These are phyloP conservation scores for Ceriops zippeliana DNA, from an alignment of 345 rosid species.

Conservation along the genomic window DNA sequence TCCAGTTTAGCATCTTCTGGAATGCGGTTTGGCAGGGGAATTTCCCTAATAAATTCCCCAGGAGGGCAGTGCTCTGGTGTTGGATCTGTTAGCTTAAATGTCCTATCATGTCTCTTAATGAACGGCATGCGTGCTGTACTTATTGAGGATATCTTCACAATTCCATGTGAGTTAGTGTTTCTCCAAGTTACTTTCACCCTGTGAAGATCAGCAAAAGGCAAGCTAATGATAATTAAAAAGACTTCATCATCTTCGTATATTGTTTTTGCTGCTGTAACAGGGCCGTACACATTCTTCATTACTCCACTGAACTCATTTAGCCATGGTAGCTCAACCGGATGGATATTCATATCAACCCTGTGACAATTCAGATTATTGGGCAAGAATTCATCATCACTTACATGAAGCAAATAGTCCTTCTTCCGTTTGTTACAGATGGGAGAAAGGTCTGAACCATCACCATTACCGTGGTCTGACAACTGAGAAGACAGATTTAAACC, in stretches of 20 bases:
- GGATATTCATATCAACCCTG: conserved; percentile 56
- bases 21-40: conserved; percentile 69
- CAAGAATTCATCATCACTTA: conserved; percentile 54
- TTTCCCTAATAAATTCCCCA: conserved; percentile 73
- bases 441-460: conserved; percentile 64
- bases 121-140: conserved; percentile 76
- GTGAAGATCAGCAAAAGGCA: conserved; percentile 77
- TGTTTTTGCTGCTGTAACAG: conserved; percentile 81
- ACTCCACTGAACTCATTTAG: conserved; percentile 73
- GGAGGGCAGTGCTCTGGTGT: conserved; percentile 94
- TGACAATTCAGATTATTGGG: conserved; percentile 44
- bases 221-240: conserved; percentile 62
- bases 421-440: conserved; percentile 65
- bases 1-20: conserved; percentile 86
- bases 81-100: conserved; percentile 88
- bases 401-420: conserved; percentile 70
- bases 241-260: conserved; percentile 76
- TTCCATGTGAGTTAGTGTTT: conserved; percentile 65
- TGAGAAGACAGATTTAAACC: conserved; percentile 81
- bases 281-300: conserved; percentile 73
- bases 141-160: conserved; percentile 72
- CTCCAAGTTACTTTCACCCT: conserved; percentile 89
- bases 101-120: conserved; percentile 69
- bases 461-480: conserved; percentile 52
- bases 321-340: conserved; percentile 72